phyloP scores from a whole-genome alignment of 2,329 filamentous ascomycete genomes.

The Botrytis medusae region DNA sequence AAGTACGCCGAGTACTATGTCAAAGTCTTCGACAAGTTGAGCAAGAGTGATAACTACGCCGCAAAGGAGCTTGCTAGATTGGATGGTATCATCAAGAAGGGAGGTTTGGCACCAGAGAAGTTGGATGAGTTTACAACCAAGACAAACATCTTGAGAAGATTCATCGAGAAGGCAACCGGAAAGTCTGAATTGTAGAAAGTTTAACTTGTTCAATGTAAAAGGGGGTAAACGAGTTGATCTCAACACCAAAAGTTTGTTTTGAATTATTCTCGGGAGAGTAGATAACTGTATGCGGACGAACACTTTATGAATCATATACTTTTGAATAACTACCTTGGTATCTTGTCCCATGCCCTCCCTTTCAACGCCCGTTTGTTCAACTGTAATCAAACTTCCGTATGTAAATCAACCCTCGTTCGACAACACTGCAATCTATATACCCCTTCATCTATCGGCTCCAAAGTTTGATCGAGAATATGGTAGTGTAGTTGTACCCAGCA shows the following conservation, averaged over 20 bases:
- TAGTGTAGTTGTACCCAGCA: background rate
- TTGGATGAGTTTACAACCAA: conserved; percentile 82
- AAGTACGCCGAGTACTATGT: conserved; percentile 94
- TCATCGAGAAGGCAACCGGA: conserved; percentile 60
- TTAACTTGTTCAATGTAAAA: conserved; percentile 2
- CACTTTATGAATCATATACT: conserved; percentile 8
- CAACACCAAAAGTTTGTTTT: conserved; percentile 9
- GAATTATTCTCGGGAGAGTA: background rate
- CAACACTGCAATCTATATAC: conserved; percentile 1
- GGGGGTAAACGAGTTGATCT: background rate
- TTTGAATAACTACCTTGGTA: conserved; percentile 9
- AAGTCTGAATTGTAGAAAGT: conserved; percentile 54
- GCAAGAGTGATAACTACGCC: conserved; percentile 73
- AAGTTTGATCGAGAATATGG: background rate
- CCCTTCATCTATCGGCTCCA: background rate
- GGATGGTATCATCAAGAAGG: conserved; percentile 79
- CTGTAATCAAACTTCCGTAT: background rate
- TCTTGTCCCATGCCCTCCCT: conserved; percentile 11
- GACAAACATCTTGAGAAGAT: conserved; percentile 83
- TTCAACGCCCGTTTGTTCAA: conserved; percentile 16
- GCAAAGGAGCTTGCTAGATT: conserved; percentile 83
- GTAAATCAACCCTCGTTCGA: background rate
- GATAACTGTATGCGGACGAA: background rate
- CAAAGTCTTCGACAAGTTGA: conserved; percentile 83
- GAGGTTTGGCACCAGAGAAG: conserved; percentile 81